Evolutionary conservation across 2,329 filamentous ascomycete species (phyloP), one percentile per base, ranked within the genome.

Genomic region (Aureobasidium pullulans): DNA sequence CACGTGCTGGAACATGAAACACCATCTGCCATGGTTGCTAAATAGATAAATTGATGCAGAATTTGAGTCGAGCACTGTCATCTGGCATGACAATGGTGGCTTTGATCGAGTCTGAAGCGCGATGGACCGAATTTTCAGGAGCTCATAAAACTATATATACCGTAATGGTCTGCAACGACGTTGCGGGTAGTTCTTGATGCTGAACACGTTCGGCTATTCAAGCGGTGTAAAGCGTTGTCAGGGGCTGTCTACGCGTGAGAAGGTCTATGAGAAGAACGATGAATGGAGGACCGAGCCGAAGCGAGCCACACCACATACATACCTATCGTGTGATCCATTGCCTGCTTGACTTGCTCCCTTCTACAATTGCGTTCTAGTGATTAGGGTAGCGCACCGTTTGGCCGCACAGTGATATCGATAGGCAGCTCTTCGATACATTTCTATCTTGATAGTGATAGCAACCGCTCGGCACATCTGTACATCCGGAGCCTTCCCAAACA

Each of bases 1-100:
- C 50, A 54, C 50, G 50, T 54, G 50, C 50, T 10, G 34, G 37
- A 15, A 16, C 39, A 32, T 54, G 37, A 43, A 54, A 54, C 37
- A n/a, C 16, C 11, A 19, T 11, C 37, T 54, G 50, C 50, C 50
- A 54, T 54, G 50, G 50, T 54, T 54, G 39, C 50, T 54, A 54
- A 54, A 54, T 42, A 37, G 19, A 54, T 54, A 28, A 9, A 40
- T 43, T n/a, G 37, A n/a, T 43, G 50, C 50, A 54, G 50, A 43
- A 32, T 42, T 13, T 54, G 37, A 23, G 50, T 43, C 15, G 34
- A 34, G 16, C 37, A 54, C 42, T 44, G 42, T 15, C 50, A 42
- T 31, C 13, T 31, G 9, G 46, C 32, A 49, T 52, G 37, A 29
- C 37, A 16, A 44, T 42, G 15, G 39, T 7, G 39, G 11, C 15